Evolutionary conservation across 768 basidiomycete genomes (phyloP).

Genomic region (Leccinum obscurum): DNA sequence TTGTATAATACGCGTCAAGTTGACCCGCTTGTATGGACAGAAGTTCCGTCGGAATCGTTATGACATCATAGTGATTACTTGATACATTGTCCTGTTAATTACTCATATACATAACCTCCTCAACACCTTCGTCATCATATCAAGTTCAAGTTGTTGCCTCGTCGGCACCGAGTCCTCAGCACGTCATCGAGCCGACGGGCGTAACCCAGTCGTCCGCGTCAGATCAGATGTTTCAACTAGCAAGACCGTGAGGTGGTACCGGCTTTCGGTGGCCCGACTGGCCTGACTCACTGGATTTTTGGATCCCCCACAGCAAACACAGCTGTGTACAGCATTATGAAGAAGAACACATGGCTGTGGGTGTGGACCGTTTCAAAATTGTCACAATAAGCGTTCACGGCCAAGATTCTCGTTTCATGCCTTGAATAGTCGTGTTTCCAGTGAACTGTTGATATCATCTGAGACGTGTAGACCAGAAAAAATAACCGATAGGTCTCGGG

Average conservation of each 20-base stretch:
- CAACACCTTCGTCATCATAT: background rate
- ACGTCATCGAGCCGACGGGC: background rate
- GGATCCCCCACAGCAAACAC: constrained; percentile 16
- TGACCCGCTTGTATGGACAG: background rate
- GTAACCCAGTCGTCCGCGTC: background rate
- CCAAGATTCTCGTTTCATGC: constrained; percentile 8
- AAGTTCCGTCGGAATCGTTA: background rate
- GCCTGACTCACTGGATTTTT: constrained; percentile 14
- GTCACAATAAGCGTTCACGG: background rate
- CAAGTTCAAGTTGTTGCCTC: background rate
- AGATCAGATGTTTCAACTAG: background rate
- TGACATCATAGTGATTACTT: background rate
- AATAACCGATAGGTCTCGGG: too few relatives aligned
- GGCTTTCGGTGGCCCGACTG: background rate
- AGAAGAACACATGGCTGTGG: background rate
- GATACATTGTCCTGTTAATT: background rate
- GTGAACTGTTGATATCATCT: background rate
- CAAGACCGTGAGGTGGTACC: background rate
- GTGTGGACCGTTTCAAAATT: background rate
- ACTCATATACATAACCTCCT: background rate
- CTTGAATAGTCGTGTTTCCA: background rate
- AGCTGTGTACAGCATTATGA: constrained; percentile 21
- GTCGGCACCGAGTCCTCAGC: background rate
- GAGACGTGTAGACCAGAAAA: too few relatives aligned
- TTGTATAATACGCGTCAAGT: background rate